Base-by-base conservation (phyloP, 2,329 filamentous ascomycete genomes). In the Chrysoporthe austroafricana region DNA sequence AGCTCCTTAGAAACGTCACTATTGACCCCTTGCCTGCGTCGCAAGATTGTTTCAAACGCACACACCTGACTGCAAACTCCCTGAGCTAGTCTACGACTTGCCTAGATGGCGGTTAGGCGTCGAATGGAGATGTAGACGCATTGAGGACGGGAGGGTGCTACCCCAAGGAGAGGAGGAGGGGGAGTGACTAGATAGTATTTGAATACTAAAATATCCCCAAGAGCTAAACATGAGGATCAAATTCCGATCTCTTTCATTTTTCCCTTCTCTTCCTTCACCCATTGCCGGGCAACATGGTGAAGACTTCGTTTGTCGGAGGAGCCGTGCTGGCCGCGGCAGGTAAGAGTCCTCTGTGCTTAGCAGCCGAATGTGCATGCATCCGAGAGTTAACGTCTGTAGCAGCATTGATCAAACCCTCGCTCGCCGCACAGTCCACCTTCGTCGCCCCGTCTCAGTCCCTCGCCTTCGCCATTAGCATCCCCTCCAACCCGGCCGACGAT, bases 381-480 rank as follows among this genome's bases (percentile, higher is more conserved):
- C 26, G 14, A 18, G 44, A 46, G 18, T 46, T 46, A 46, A 66
- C 60, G n/a, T 5, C n/a, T 2, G 2, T 3, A 42, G 3, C 46
- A 66, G 65, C 60, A 42, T 60, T 66, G 9, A 54, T 63, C 18
- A 16, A 50, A n/a, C 36, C 52, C 16, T 58, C 52, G 26, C 60
- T 66, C 9, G 65, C 65, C 36, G 65, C 63, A 68, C 56, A 67
- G 8, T 64, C 66, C 8, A 64, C 58, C 59, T 85, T 86, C 61
- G 73, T 83, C 59, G 79, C 83, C 2, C 78, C 78, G 64, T 77
- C 81, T 67, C 74, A 79, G 62, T 77, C 79, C 26, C 73, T 85
- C 66, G 77, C 78, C n/a, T 88, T 88, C 73, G 81, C 81, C 62
- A 77, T 85, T 66, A 83, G 84, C 64, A 81, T 85, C 32, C 81